Percentiles rank a stretch among this genome's conserved stretches.
phyloP scores from a whole-genome alignment of 371 early-diverging fungal species.

The Syncephalis fuscata region DNA sequence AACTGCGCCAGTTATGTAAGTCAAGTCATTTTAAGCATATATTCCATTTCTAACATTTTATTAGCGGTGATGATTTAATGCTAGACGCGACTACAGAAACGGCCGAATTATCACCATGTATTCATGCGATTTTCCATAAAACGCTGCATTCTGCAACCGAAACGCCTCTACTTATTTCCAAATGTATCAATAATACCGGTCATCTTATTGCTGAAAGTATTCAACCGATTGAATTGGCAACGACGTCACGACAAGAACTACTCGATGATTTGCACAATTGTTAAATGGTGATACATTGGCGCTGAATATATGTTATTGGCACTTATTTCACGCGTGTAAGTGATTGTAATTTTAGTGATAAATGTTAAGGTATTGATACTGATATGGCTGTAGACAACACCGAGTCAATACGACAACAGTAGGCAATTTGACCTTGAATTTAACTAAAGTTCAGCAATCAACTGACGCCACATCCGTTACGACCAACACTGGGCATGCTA shows the following conservation, averaged over 20 bases:
- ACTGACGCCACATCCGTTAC: not conserved
- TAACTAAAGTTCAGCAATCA: conserved; percentile 16
- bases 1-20: conserved; percentile 12
- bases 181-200: not conserved
- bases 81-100: no score
- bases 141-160: conserved; percentile 1
- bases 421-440: conserved; percentile 23
- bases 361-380: not conserved
- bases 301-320: conserved; percentile 41
- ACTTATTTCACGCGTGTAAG: conserved; percentile 36
- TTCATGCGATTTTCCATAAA: conserved; percentile 5
- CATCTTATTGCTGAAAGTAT: not conserved
- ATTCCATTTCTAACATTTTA: no score
- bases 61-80: no score
- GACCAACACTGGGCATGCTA: not conserved
- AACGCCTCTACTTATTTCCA: conserved; percentile 1
- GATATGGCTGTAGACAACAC: not conserved
- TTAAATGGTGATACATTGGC: conserved; percentile 24
- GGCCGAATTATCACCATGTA: not conserved
- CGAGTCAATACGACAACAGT: conserved; percentile 20
- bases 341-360: not conserved
- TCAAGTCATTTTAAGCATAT: conserved; percentile 1
- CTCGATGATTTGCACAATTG: not conserved
- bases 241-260: not conserved
- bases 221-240: not conserved